A percentile compares a stretch with the other conserved stretches of the same genome.
These are phyloP conservation scores for Carnegiea gigantea DNA, from an alignment of 179 eudicot species.

Conservation along the genomic window DNA sequence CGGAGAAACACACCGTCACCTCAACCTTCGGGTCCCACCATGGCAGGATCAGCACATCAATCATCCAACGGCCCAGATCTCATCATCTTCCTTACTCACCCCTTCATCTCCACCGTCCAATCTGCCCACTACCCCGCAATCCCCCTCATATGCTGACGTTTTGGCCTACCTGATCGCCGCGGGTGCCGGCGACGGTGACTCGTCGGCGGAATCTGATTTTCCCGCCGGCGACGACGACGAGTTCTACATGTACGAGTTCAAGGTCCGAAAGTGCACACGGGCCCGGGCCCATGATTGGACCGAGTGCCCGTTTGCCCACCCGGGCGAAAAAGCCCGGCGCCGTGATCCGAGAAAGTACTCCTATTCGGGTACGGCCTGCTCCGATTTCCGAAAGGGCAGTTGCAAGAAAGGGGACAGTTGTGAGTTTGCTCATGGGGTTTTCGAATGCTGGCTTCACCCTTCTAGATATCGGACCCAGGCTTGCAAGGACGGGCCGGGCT, in stretches of 20 bases:
- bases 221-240: slow-evolving; percentile 48
- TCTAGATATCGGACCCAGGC: slow-evolving; percentile 67
- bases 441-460: slow-evolving; percentile 81
- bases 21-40: slow-evolving; percentile 31
- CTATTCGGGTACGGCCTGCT: slow-evolving; percentile 68
- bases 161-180: slow-evolving; percentile 31
- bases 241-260: slow-evolving; percentile 70
- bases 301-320: slow-evolving; percentile 74
- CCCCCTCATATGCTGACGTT: slow-evolving; percentile 32
- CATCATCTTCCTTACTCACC: neutral
- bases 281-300: slow-evolving; percentile 78
- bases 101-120: slow-evolving; percentile 20
- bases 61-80: slow-evolving; percentile 15
- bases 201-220: slow-evolving; percentile 14
- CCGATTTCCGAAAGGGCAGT: slow-evolving; percentile 58
- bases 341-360: slow-evolving; percentile 53
- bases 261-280: slow-evolving; percentile 60
- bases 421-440: slow-evolving; percentile 71
- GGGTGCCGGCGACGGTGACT: slow-evolving; percentile 15
- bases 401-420: slow-evolving; percentile 65
- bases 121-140: slow-evolving; percentile 15
- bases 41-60: slow-evolving; percentile 20
- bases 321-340: slow-evolving; percentile 80
- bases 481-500: slow-evolving; percentile 61
- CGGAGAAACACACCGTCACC: slow-evolving; percentile 39